Percentiles rank a stretch among this genome's conserved stretches.
Conservation (phyloP, 352 stramenopile genomes). For the Phytophthora capsici region DNA sequence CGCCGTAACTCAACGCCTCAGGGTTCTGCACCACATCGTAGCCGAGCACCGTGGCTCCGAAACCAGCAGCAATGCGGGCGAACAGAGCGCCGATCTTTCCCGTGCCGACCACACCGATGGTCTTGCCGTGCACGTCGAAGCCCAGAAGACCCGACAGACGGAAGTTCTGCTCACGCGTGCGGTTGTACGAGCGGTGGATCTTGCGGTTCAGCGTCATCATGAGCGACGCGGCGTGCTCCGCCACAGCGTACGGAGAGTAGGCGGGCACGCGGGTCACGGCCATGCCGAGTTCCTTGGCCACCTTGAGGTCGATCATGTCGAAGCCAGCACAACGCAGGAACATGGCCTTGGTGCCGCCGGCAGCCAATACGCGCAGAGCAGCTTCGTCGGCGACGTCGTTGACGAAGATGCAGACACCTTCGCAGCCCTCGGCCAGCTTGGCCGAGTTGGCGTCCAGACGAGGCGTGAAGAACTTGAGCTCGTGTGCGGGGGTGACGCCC, state of each 20-base stretch:
- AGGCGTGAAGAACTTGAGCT: slow-evolving; percentile 62
- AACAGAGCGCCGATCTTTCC: slow-evolving; percentile 53
- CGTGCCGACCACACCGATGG: slow-evolving; percentile 65
- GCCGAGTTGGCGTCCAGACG: slow-evolving; percentile 58
- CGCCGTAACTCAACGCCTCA: slow-evolving; percentile 39
- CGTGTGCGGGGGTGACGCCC: slow-evolving; percentile 45
- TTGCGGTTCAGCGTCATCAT: slow-evolving; percentile 86
- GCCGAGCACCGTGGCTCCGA: slow-evolving; percentile 56
- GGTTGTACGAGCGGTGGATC: slow-evolving; percentile 76
- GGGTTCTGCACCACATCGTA: slow-evolving; percentile 73
- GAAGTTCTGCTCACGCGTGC: slow-evolving; percentile 80
- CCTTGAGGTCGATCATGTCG: slow-evolving; percentile 77
- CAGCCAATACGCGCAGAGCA: slow-evolving; percentile 58
- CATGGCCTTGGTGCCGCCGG: slow-evolving; percentile 57
- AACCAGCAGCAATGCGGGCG: slow-evolving; percentile 45
- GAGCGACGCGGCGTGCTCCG: slow-evolving; percentile 73
- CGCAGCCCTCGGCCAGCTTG: slow-evolving; percentile 56
- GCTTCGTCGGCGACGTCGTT: slow-evolving; percentile 78
- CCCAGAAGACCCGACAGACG: slow-evolving; percentile 59
- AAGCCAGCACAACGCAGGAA: slow-evolving; percentile 85
- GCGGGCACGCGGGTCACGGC: slow-evolving; percentile 71
- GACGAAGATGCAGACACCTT: slow-evolving; percentile 83
- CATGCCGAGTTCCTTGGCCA: slow-evolving; percentile 63
- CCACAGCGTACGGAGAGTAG: slow-evolving; percentile 82
- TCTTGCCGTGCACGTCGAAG: slow-evolving; percentile 79